Conservation (phyloP, 441 rosid genomes). For the Erysimum pusillum region DNA sequence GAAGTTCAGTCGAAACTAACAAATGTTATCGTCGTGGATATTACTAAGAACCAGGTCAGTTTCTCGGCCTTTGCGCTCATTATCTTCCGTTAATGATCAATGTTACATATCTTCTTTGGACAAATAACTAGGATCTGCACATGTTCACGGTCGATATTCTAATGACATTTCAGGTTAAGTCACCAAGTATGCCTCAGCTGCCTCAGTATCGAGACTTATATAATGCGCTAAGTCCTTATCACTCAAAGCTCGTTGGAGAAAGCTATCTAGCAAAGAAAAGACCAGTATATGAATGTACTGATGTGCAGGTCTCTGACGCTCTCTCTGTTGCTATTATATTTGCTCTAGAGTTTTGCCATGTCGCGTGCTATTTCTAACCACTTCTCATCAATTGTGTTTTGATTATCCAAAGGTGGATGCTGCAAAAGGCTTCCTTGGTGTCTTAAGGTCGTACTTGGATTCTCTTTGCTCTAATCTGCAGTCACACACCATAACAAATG, state of each 20-base stretch:
- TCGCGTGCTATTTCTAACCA: constrained; percentile 1
- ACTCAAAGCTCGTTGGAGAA: constrained; percentile 94
- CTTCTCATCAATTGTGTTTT: constrained; percentile 17
- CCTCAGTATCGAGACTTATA: constrained; percentile 81
- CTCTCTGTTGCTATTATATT: constrained; percentile 21
- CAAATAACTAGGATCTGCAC: background rate
- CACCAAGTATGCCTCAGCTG: constrained; percentile 80
- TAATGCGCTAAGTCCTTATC: constrained; percentile 75
- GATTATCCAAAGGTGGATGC: constrained; percentile 64
- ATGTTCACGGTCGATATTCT: constrained; percentile 26
- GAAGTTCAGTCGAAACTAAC: constrained; percentile 87
- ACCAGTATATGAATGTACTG: constrained; percentile 89
- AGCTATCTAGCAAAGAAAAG: constrained; percentile 90
- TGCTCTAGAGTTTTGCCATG: background rate
- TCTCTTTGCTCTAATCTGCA: constrained; percentile 80
- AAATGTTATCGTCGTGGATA: constrained; percentile 77
- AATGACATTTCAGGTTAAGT: constrained; percentile 65
- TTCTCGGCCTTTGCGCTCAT: constrained; percentile 26
- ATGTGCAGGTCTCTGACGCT: constrained; percentile 72
- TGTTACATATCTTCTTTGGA: constrained; percentile 13
- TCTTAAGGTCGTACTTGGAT: constrained; percentile 67
- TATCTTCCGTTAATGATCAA: constrained; percentile 6
- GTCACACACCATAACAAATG: constrained; percentile 84
- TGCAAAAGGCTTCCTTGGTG: constrained; percentile 69
- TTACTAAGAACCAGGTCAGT: constrained; percentile 87